Percentiles rank a stretch among this genome's conserved stretches.
Evolutionary conservation across 805 yeast species (phyloP).

Genomic region (Wickerhamomyces chambardii): DNA sequence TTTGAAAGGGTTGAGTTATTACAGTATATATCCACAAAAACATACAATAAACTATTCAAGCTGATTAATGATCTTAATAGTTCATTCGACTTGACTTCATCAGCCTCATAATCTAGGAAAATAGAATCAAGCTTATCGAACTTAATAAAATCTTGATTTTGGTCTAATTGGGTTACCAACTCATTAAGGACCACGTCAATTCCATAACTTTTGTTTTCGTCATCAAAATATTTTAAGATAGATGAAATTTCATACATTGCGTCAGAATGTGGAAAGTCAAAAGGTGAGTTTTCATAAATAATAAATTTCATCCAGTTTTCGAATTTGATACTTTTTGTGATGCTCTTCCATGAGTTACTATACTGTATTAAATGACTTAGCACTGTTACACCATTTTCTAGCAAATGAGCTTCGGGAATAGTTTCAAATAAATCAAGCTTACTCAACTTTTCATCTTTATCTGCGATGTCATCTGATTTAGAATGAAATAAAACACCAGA

Average conservation of each 20-base stretch:
- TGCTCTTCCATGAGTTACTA: conserved; percentile 18
- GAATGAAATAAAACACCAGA: conserved; percentile 31
- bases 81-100: conserved; percentile 10
- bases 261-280: conserved; percentile 48
- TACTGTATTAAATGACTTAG: conserved; percentile 40
- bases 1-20: conserved; percentile 42
- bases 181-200: conserved; percentile 24
- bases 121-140: conserved; percentile 15
- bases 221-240: conserved; percentile 47
- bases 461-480: conserved; percentile 29
- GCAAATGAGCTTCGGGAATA: conserved; percentile 29
- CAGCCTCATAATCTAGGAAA: conserved; percentile 13
- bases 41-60: conserved; percentile 35
- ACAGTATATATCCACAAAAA: conserved; percentile 47
- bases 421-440: conserved; percentile 47
- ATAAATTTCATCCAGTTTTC: conserved; percentile 40
- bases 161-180: conserved; percentile 21
- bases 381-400: conserved; percentile 39
- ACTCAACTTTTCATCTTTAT: conserved; percentile 28
- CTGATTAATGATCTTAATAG: conserved; percentile 21
- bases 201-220: conserved; percentile 41
- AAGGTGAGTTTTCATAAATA: conserved; percentile 45
- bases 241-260: conserved; percentile 44
- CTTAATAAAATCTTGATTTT: conserved; percentile 17
- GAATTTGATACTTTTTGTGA: conserved; percentile 24